Evolutionary conservation across 257 asterid species (phyloP), one percentile per base, ranked within the genome.

Genomic region (Plantago elongata): DNA sequence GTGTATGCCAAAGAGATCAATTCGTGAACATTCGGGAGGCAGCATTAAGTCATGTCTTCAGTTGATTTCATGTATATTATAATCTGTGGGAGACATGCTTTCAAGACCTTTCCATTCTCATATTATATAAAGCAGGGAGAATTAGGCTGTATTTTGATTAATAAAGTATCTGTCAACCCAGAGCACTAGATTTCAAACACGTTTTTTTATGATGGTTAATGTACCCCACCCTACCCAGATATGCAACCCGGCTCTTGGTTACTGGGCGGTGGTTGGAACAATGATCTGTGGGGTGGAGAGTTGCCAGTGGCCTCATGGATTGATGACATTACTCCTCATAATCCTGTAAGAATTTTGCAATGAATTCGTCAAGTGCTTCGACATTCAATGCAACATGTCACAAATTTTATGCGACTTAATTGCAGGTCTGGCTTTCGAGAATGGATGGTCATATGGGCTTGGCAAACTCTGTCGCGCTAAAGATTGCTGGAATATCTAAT

Each of bases 361-460:
- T 22, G 13, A 60, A 68, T 62, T 22, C 62, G 61, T 38, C 38
- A 51, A 56, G 45, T 61, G 63, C 50, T 57, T 63, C 67, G 68
- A 70, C 13, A 54, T 14, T 73, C 59, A 55, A 64, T 42, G 29
- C 13, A 55, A 34, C 22, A 9, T 46, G 47, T 44, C 50, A 5
- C 61, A 60, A 51, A 69, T 72, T 38, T 66, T 22, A 56, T 45
- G 34, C 60, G 55, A 37, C 46, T 61, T 68, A 37, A n/a, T 27
- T 68, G 70, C 74, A 92, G 99, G 94, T 92, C 37, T 92, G 97
- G 97, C 66, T 92, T 64, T 46, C 83, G 52, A 84, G 99, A 82
- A 84, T 80, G 86, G 99, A 92, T 86, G 99, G 99, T 56, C 99
- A 92, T 76, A 89, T 92, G 96, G 97, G 97, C 68, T 79, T 92